Evolutionary conservation across 306 rosid species (phyloP).

Genomic region (Prunus mume): DNA sequence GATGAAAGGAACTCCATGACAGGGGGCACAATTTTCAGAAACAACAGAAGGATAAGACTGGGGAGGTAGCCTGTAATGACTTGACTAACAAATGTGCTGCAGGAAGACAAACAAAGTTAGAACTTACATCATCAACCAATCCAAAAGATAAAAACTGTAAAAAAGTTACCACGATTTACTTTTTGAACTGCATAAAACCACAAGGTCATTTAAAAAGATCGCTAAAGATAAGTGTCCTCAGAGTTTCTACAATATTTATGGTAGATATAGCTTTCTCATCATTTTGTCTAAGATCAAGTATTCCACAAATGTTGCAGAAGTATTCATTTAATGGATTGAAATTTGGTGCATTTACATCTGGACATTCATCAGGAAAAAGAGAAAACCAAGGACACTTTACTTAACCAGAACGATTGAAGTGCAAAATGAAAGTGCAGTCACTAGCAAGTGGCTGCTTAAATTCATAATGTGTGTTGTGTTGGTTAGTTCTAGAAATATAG

Average conservation of each 20-base stretch:
- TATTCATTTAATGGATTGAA: background rate
- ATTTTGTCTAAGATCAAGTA: background rate
- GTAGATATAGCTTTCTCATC: background rate
- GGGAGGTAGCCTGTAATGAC: slow-evolving; percentile 94
- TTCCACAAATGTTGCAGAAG: background rate
- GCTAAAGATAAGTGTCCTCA: background rate
- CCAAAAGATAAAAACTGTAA: background rate
- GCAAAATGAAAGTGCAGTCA: no score
- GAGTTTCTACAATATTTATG: background rate
- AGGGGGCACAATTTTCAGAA: slow-evolving; percentile 81
- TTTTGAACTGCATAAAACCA: background rate
- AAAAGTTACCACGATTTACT: background rate
- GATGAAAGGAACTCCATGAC: slow-evolving; percentile 82
- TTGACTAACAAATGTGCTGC: slow-evolving; percentile 72
- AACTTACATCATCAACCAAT: slow-evolving; percentile 12
- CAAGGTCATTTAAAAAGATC: background rate
- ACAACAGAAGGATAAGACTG: slow-evolving; percentile 82
- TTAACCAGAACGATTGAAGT: no score
- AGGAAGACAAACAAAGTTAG: slow-evolving; percentile 32
- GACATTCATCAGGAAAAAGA: background rate
- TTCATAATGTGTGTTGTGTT: background rate
- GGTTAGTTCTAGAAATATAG: no score
- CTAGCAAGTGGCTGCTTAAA: background rate
- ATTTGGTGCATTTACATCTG: background rate
- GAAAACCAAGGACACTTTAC: background rate